These are phyloP conservation scores for Lactarius vividus DNA, from an alignment of 768 basidiomycete genomes.

Conservation along the genomic window DNA sequence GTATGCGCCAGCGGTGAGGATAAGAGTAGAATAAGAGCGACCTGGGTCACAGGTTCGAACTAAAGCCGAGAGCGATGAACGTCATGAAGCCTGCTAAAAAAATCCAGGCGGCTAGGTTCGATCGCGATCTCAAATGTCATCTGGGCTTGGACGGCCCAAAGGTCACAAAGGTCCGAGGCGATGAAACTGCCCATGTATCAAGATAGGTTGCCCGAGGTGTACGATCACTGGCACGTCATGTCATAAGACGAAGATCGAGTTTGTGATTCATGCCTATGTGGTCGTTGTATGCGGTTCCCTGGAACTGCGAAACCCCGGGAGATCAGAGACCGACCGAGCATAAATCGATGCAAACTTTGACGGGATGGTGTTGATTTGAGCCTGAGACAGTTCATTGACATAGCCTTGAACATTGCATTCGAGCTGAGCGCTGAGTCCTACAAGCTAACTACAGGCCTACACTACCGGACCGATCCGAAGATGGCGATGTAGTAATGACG, in stretches of 20 bases:
- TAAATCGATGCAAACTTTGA: neutral
- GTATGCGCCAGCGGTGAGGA: neutral
- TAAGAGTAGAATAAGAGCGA: neutral
- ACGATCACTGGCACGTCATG: neutral
- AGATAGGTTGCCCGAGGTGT: neutral
- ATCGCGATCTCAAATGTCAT: conserved; percentile 10
- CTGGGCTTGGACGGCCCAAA: neutral
- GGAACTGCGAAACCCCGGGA: neutral
- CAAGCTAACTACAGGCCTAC: too few relatives aligned
- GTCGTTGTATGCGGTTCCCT: neutral
- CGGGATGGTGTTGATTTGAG: too few relatives aligned
- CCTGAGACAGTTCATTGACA: too few relatives aligned
- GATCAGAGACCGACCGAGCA: neutral
- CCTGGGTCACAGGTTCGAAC: neutral
- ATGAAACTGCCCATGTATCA: neutral
- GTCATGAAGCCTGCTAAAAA: neutral
- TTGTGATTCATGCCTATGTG: too few relatives aligned
- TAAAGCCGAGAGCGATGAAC: neutral
- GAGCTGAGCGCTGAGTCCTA: too few relatives aligned
- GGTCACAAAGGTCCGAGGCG: neutral
- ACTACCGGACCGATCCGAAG: too few relatives aligned
- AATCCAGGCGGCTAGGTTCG: conserved; percentile 5
- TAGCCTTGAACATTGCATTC: too few relatives aligned
- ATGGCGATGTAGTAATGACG: too few relatives aligned
- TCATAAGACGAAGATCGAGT: neutral